Percentiles rank a stretch among this genome's conserved stretches.
Evolutionary conservation across 352 stramenopile genomes (phyloP).

Genomic region (Thraustochytrium sp.): DNA sequence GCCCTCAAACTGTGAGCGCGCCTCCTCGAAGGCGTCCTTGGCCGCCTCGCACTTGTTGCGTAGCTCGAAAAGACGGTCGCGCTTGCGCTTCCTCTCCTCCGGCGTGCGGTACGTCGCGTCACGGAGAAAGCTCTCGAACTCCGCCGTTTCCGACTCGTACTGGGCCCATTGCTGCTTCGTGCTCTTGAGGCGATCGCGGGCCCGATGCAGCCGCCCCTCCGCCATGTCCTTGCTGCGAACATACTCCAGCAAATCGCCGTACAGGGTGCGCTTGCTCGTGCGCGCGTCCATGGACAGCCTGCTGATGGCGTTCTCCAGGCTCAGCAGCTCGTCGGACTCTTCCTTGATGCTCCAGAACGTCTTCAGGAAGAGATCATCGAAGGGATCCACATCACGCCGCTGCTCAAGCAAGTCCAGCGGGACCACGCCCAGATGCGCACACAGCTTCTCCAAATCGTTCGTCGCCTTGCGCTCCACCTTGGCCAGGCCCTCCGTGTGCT

Average conservation of each 20-base stretch:
- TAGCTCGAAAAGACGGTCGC: constrained; percentile 11
- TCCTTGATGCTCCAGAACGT: background rate
- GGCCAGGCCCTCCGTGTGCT: background rate
- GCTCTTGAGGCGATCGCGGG: background rate
- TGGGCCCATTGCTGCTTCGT: background rate
- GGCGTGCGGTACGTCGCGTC: background rate
- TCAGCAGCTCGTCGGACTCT: background rate
- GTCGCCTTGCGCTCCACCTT: background rate
- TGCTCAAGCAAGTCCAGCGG: constrained; percentile 1
- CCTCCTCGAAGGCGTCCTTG: background rate
- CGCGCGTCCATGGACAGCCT: constrained; percentile 20
- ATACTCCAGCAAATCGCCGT: background rate
- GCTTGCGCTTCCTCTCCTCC: background rate
- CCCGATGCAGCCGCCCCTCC: background rate
- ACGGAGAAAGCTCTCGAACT: background rate
- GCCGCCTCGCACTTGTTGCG: background rate
- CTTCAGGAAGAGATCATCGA: constrained; percentile 37
- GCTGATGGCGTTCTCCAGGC: background rate
- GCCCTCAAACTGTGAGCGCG: background rate
- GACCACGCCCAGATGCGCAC: background rate
- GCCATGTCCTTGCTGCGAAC: background rate
- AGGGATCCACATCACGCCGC: background rate
- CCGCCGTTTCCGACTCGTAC: background rate
- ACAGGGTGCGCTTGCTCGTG: background rate
- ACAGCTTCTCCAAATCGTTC: constrained; percentile 8